Percentiles rank a stretch among this genome's conserved stretches.
Conservation (phyloP, 129 eudicot species). For the Deinandra increscens region DNA sequence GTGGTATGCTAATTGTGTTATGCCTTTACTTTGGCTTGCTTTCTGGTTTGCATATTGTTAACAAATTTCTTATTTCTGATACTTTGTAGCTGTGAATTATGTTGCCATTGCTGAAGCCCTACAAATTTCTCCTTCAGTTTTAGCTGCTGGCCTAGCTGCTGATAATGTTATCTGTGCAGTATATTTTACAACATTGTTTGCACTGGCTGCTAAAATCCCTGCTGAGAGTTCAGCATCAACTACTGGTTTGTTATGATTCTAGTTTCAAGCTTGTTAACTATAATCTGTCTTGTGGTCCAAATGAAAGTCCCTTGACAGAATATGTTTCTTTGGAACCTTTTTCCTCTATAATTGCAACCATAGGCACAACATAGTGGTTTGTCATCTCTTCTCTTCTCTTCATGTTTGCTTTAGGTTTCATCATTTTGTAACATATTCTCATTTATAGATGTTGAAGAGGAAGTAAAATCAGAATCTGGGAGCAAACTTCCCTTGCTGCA, state of each 20-base stretch:
- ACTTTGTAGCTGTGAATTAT: slow-evolving; percentile 73
- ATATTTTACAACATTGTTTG: slow-evolving; percentile 80
- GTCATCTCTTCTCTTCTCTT: background rate
- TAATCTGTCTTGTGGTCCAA: background rate
- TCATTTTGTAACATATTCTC: background rate
- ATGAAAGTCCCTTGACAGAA: background rate
- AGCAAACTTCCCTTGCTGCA: slow-evolving; percentile 65
- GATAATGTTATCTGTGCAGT: slow-evolving; percentile 88
- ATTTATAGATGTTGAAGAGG: slow-evolving; percentile 40
- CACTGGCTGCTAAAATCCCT: slow-evolving; percentile 75
- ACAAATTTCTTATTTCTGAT: slow-evolving; percentile 19
- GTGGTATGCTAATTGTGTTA: background rate
- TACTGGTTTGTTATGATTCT: slow-evolving; percentile 48
- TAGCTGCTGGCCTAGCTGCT: slow-evolving; percentile 90
- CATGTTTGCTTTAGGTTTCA: slow-evolving; percentile 2
- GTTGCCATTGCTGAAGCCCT: slow-evolving; percentile 90
- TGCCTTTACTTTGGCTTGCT: slow-evolving; percentile 10
- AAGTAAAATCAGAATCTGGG: slow-evolving; percentile 43
- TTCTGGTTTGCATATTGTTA: slow-evolving; percentile 17
- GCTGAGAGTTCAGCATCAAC: slow-evolving; percentile 51
- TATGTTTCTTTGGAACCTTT: background rate
- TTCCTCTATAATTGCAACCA: slow-evolving; percentile 1
- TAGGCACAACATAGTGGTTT: background rate
- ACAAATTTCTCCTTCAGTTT: slow-evolving; percentile 60
- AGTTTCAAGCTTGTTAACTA: slow-evolving; percentile 3